Base-by-base conservation (phyloP, 495 filamentous ascomycete species). In the Penicillium samsonianum region DNA sequence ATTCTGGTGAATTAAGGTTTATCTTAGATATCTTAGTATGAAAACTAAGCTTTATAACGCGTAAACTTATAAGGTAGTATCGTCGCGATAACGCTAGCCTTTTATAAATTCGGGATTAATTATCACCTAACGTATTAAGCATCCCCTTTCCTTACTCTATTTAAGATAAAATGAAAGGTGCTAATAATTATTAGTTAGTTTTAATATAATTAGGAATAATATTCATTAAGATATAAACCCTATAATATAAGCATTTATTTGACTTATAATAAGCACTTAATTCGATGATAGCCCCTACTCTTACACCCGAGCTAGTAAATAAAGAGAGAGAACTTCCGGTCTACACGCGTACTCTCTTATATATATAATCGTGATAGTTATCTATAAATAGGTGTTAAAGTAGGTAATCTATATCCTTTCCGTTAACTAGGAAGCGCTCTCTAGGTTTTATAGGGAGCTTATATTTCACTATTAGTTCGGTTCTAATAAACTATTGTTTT, bases 231-330 rank as follows among this genome's bases (percentile, higher is more conserved):
- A 25, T 23, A 42, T 43, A 58, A 60, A 69, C 60, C 61, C 30
- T 57, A 43, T 69, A 69, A 49, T 66, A 69, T 40, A 69, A 55
- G 42, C 43, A 62, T 42, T 70, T 33, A 43, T 70, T 67, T 5
- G 33, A 59, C 4, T 58, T 20, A 17, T 16, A 10, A 54, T 70
- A 70, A 33, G 53, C 17, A 53, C 62, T 70, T 23, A 53, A 67
- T 43, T 67, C 55, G 9, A 70, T 38, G 5, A 65, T 53, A 50
- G 64, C 60, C 23, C 64, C 64, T 23, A 52, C 62, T 53, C 60
- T 60, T 20, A 46, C 8, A 38, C 49, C 60, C 6, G 50, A 70
- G 16, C 53, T 28, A 20, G 56, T 33, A 56, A 70, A 70, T 4
- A 70, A 22, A 33, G 45, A 43, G 5, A 70, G 60, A 41, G 57